phyloP scores from a whole-genome alignment of 2,329 filamentous ascomycete genomes.

The Apiospora kogelbergensis region DNA sequence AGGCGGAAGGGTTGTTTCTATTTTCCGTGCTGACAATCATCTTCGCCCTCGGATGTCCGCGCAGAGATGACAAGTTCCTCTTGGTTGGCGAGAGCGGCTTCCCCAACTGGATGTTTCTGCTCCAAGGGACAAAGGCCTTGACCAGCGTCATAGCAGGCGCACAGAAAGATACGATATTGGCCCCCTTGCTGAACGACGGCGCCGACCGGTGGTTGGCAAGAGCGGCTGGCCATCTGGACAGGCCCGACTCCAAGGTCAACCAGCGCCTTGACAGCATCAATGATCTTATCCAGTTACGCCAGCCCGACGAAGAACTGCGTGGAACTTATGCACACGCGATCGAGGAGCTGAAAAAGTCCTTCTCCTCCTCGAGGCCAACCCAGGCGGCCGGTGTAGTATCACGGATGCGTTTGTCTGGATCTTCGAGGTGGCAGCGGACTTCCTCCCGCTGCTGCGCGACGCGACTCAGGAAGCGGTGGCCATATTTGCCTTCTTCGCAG shows the following conservation, averaged over 20 bases:
- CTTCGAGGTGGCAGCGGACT: slow-evolving; percentile 19
- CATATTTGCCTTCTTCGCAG: slow-evolving; percentile 29
- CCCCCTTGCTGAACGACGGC: slow-evolving; percentile 16
- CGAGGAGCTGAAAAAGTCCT: slow-evolving; percentile 15
- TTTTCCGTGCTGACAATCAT: slow-evolving; percentile 20
- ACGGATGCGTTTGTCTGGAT: slow-evolving; percentile 33
- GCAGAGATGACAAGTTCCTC: slow-evolving; percentile 15
- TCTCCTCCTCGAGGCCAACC: slow-evolving; percentile 7
- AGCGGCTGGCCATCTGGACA: background rate
- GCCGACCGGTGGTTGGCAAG: slow-evolving; percentile 6
- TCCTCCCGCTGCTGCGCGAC: slow-evolving; percentile 19
- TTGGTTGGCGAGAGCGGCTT: slow-evolving; percentile 18
- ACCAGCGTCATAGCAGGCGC: background rate
- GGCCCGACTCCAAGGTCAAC: background rate
- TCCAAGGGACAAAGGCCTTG: slow-evolving; percentile 18
- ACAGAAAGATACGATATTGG: slow-evolving; percentile 3
- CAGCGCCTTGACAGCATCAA: background rate
- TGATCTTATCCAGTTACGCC: background rate
- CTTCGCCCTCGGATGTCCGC: slow-evolving; percentile 18
- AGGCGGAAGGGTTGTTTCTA: slow-evolving; percentile 15
- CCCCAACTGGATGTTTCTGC: slow-evolving; percentile 26
- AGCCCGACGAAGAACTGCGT: background rate
- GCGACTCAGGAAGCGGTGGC: slow-evolving; percentile 28
- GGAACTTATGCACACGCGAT: slow-evolving; percentile 12
- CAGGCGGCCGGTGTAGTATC: slow-evolving; percentile 9